phyloP scores from a whole-genome alignment of 192 early-diverging fungal genomes.

The Entomortierella chlamydospora region DNA sequence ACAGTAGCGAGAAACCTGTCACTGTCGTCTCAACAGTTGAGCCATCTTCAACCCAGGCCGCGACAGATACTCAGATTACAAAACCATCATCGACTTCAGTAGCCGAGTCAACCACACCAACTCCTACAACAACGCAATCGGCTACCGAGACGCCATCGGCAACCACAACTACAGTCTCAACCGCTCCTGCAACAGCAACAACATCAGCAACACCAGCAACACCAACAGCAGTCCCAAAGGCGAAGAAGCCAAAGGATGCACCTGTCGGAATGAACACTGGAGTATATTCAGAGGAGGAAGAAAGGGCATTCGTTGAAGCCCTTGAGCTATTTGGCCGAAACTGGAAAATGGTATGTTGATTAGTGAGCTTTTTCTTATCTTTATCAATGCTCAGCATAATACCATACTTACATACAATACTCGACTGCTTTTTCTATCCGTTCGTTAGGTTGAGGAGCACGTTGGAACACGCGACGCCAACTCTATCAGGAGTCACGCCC shows the following conservation, averaged over 20 bases:
- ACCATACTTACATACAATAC: not conserved
- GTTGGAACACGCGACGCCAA: slow-evolving; percentile 84
- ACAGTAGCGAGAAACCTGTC: not conserved
- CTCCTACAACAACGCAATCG: not conserved
- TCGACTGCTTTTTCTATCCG: slow-evolving; percentile 3
- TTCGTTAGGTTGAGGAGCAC: slow-evolving; percentile 69
- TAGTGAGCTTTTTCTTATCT: not conserved
- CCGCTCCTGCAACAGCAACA: slow-evolving; percentile 19
- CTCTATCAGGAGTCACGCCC: slow-evolving; percentile 89
- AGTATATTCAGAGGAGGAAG: slow-evolving; percentile 82
- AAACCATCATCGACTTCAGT: not conserved
- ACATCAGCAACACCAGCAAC: slow-evolving; percentile 24
- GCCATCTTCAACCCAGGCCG: slow-evolving; percentile 1
- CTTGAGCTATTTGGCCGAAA: slow-evolving; percentile 85
- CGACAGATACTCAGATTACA: not conserved
- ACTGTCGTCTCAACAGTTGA: slow-evolving; percentile 3
- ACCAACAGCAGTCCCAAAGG: slow-evolving; percentile 50
- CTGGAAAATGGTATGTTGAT: slow-evolving; percentile 75
- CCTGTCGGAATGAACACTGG: slow-evolving; percentile 71
- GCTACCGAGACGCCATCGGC: not conserved
- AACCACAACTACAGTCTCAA: slow-evolving; percentile 12
- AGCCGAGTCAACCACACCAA: slow-evolving; percentile 5
- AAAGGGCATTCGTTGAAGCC: slow-evolving; percentile 78
- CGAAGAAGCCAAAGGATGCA: slow-evolving; percentile 57
- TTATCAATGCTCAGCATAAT: not conserved